Conservation (phyloP, 2,329 filamentous ascomycete species). For the Colletotrichum horii region DNA sequence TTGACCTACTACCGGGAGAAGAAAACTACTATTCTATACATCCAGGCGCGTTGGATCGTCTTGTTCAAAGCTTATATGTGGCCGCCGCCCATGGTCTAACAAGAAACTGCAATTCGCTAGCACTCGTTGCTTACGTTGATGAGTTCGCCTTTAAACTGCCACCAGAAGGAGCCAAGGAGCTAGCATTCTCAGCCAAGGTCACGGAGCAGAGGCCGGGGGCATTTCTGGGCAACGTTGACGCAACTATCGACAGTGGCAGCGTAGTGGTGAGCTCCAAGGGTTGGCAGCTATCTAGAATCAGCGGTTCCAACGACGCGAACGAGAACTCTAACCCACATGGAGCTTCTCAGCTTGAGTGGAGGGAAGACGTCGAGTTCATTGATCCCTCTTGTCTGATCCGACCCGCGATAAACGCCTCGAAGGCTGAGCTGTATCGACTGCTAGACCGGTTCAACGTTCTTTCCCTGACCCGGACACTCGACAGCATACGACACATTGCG, state of each 20-base stretch:
- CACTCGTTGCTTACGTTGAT: not conserved
- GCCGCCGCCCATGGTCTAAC: not conserved
- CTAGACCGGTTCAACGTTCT: not conserved
- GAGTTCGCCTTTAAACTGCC: not conserved
- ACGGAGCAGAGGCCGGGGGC: not conserved
- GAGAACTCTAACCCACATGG: not conserved
- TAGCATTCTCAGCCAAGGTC: not conserved
- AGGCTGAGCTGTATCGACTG: not conserved
- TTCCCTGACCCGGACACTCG: not conserved
- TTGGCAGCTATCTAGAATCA: not conserved
- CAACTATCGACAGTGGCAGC: not conserved
- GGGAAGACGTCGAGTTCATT: not conserved
- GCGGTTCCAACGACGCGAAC: not conserved
- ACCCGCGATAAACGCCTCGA: not conserved
- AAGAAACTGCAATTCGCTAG: not conserved
- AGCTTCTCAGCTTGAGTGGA: not conserved
- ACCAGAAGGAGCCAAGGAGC: not conserved
- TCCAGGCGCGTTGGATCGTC: not conserved
- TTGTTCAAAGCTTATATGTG: not conserved
- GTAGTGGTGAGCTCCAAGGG: not conserved
- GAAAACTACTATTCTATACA: conserved; percentile 1
- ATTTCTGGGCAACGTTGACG: not conserved
- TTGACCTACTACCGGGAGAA: not conserved
- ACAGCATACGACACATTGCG: not conserved
- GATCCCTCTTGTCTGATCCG: not conserved